phyloP scores from a whole-genome alignment of 176 grass and related monocot genomes.

The Aegilops bicornis region DNA sequence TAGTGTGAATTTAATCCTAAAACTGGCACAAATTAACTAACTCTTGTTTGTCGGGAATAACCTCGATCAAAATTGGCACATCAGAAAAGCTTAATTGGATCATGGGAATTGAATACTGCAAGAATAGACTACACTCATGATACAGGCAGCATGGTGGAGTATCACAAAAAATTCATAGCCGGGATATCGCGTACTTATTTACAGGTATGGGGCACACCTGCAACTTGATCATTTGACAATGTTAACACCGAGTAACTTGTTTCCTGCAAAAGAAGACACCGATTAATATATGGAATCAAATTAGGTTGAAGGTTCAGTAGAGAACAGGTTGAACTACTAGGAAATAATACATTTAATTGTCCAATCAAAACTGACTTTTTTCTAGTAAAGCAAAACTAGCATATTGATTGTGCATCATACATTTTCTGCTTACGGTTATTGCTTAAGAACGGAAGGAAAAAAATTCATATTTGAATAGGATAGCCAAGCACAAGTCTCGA shows the following conservation, averaged over 20 bases:
- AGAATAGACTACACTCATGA: constrained; percentile 51
- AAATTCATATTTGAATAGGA: too few species aligned
- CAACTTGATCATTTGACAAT: not conserved
- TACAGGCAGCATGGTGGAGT: constrained; percentile 51
- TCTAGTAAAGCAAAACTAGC: too few species aligned
- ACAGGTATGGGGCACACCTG: constrained; percentile 35
- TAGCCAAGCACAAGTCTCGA: too few species aligned
- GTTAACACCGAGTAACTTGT: not conserved
- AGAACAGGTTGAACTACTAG: too few species aligned
- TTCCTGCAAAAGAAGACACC: too few species aligned
- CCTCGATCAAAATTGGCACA: not conserved
- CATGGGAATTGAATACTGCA: constrained; percentile 62
- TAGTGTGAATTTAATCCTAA: constrained; percentile 6
- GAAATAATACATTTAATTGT: too few species aligned
- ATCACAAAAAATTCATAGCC: constrained; percentile 64
- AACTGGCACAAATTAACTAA: not conserved
- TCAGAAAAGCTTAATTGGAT: constrained; percentile 50
- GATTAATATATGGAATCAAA: too few species aligned
- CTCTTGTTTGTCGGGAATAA: not conserved
- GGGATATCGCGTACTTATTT: constrained; percentile 61
- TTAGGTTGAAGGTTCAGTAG: too few species aligned
- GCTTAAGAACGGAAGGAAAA: too few species aligned
- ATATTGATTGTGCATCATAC: too few species aligned
- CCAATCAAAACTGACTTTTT: too few species aligned
- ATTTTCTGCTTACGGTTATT: too few species aligned